Evolutionary conservation across 306 rosid species (phyloP), one percentile per base, ranked within the genome.

Genomic region (Corylus heterophylla): DNA sequence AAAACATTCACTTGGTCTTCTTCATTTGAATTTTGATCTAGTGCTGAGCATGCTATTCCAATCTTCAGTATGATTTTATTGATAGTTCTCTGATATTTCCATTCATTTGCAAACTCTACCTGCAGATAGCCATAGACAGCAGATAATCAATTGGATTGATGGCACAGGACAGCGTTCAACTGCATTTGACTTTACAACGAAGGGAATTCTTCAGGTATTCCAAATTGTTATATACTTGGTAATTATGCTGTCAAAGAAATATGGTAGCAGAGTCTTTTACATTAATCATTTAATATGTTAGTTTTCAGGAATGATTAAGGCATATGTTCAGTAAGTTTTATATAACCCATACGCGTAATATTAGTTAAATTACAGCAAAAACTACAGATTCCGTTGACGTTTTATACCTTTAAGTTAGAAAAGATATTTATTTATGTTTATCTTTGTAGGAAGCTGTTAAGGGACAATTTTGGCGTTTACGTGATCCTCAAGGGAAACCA

Each of bases 151-250:
- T 81, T 94, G 98, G 98, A 92, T 94, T 76, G 88, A 94, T 88
- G 86, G 90, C 80, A 85, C 97, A 31, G 97, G 97, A 73, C 89
- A 91, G 73, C 92, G 88, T 80, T 88, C 98, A 77, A 80, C 93
- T 80, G 98, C 97, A 55, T 94, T 94, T 77, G 98, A 92, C 86
- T 94, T 94, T 83, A 94, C 98, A 72, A 91, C 97, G n/a, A 94
- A 94, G 86, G 98, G 98, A 74, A 83, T 94, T 83, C 97, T 92
- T 63, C 98, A 94, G 98, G 97, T 94, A 83, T 58, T 71, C 58
- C 54, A 66, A 4, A 73, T 73, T 61, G 64, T 76, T 81, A 10
- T 20, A 55, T 54, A 17, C 47, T 18, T 12, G 45, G 45, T 59
- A 12, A 25, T 25, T 25, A 29, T 59, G 5, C 66, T 59, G 29